A percentile compares a stretch with the other conserved stretches of the same genome.
phyloP scores from a whole-genome alignment of 2,329 filamentous ascomycete species.

The Trichothecium sympodiale region DNA sequence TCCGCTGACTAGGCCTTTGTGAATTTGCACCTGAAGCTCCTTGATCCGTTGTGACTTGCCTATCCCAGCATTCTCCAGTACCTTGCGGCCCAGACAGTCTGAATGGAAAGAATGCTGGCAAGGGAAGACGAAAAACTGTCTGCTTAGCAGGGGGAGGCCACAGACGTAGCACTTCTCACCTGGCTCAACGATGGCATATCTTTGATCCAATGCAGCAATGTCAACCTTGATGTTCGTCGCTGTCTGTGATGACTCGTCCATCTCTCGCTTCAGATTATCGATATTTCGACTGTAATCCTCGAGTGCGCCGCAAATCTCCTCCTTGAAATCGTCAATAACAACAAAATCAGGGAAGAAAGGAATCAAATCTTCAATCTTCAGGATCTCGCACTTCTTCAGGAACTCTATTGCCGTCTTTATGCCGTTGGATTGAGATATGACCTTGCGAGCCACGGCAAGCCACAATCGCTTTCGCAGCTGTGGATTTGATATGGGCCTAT shows the following conservation, averaged over 20 bases:
- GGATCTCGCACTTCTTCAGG: constrained; percentile 77
- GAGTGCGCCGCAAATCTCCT: constrained; percentile 88
- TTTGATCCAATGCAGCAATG: constrained; percentile 72
- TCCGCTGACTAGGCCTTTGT: constrained; percentile 60
- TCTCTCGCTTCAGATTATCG: constrained; percentile 77
- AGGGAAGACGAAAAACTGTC: constrained; percentile 96
- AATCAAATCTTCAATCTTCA: constrained; percentile 92
- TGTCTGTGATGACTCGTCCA: constrained; percentile 87
- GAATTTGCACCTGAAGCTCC: constrained; percentile 76
- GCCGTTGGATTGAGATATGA: constrained; percentile 74
- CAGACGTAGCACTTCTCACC: constrained; percentile 92
- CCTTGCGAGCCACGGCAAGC: constrained; percentile 89
- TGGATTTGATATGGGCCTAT: constrained; percentile 69
- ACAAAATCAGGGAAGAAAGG: constrained; percentile 99
- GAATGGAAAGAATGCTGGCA: constrained; percentile 98
- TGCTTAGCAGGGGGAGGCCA: constrained; percentile 69
- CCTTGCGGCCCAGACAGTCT: constrained; percentile 79
- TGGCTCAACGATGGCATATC: constrained; percentile 93
- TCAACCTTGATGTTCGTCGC: constrained; percentile 85
- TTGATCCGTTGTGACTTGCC: constrained; percentile 69
- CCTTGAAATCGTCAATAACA: constrained; percentile 97
- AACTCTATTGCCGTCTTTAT: constrained; percentile 95
- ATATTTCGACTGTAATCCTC: constrained; percentile 92
- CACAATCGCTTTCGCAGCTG: constrained; percentile 85
- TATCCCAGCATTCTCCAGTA: constrained; percentile 70